Evolutionary conservation across 352 stramenopile genomes (phyloP).

Genomic region (Pythium rhizo-oryzae): DNA sequence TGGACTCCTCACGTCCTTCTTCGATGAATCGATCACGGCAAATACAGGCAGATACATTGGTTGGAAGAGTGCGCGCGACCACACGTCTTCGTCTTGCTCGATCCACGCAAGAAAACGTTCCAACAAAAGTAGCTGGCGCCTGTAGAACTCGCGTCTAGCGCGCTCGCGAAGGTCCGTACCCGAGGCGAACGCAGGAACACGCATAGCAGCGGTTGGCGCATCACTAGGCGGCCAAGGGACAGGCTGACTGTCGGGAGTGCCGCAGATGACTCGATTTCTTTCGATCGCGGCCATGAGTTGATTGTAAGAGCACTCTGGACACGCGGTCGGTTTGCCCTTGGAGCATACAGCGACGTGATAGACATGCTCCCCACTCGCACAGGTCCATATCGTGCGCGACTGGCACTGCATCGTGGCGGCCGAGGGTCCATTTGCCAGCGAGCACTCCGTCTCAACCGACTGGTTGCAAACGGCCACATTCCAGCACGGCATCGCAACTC

Average conservation of each 20-base stretch:
- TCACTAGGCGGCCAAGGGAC: slow-evolving; percentile 27
- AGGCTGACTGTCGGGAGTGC: too few species aligned
- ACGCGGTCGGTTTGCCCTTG: slow-evolving; percentile 49
- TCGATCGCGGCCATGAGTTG: slow-evolving; percentile 37
- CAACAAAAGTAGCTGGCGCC: slow-evolving; percentile 51
- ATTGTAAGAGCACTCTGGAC: slow-evolving; percentile 47
- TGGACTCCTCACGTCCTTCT: slow-evolving; percentile 8
- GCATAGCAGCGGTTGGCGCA: not conserved
- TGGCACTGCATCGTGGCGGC: slow-evolving; percentile 37
- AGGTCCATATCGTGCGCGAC: slow-evolving; percentile 45
- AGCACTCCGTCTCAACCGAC: slow-evolving; percentile 34
- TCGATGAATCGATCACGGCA: slow-evolving; percentile 14
- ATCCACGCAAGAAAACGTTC: slow-evolving; percentile 42
- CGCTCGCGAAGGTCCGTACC: slow-evolving; percentile 29
- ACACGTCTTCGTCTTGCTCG: slow-evolving; percentile 38
- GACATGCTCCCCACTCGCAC: slow-evolving; percentile 35
- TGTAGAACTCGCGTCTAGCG: slow-evolving; percentile 43
- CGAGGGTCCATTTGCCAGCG: not conserved
- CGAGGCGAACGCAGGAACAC: slow-evolving; percentile 10
- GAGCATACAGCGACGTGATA: slow-evolving; percentile 52
- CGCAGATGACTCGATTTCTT: not conserved
- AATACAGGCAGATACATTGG: slow-evolving; percentile 40
- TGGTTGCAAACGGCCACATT: slow-evolving; percentile 49
- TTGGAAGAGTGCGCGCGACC: slow-evolving; percentile 46
- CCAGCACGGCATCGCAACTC: slow-evolving; percentile 58